phyloP scores from a whole-genome alignment of 2,329 filamentous ascomycete genomes.

The Aspergillus intermedius region DNA sequence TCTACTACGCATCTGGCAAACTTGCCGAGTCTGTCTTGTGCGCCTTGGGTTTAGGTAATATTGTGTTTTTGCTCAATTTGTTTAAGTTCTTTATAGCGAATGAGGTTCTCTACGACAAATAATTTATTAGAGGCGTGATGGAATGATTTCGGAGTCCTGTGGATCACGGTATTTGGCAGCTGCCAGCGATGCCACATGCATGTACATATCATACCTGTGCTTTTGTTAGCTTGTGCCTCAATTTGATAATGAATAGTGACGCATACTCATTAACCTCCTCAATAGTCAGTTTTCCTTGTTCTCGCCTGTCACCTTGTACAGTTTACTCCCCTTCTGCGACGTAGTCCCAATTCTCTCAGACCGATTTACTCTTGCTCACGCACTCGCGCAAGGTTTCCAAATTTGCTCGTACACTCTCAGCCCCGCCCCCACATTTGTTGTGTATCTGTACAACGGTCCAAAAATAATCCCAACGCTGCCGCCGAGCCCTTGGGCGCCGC shows the following conservation, averaged over 20 bases:
- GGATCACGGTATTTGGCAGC: no score
- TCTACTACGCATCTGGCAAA: no score
- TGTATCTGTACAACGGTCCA: slow-evolving; percentile 14
- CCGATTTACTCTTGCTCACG: slow-evolving; percentile 19
- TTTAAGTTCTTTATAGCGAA: no score
- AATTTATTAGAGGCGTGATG: no score
- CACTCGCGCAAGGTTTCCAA: slow-evolving; percentile 25
- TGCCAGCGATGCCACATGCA: no score
- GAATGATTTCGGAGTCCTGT: no score
- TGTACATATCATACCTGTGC: no score
- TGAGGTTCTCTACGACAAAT: no score
- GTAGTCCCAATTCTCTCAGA: slow-evolving; percentile 23
- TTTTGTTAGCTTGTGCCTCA: no score
- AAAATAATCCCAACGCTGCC: slow-evolving; percentile 32
- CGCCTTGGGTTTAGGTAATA: no score
- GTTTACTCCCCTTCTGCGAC: slow-evolving; percentile 17
- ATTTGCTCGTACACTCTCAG: slow-evolving; percentile 22
- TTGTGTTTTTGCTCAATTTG: no score
- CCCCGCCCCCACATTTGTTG: slow-evolving; percentile 14
- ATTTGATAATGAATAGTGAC: not conserved
- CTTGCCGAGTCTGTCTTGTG: no score
- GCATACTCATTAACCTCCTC: slow-evolving; percentile 28
- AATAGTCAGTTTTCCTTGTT: slow-evolving; percentile 22
- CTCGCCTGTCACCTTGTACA: not conserved
- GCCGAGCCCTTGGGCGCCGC: slow-evolving; percentile 34